These are phyloP conservation scores for Talaromyces marneffei DNA, from an alignment of 2,329 filamentous ascomycete genomes.

Conservation along the genomic window DNA sequence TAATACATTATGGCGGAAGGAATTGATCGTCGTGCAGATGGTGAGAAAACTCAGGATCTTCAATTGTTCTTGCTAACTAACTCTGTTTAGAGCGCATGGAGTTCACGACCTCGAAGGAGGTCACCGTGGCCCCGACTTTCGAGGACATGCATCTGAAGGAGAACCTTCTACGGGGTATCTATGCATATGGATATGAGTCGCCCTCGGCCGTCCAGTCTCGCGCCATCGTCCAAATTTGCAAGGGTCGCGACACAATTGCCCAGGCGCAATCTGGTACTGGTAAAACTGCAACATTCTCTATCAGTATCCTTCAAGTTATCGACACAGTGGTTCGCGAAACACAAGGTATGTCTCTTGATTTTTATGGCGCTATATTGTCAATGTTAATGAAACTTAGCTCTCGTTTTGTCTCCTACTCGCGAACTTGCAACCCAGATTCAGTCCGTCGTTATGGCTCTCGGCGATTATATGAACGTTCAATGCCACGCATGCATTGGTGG, in stretches of 20 bases:
- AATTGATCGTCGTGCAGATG: conserved; percentile 84
- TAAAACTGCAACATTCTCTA: conserved; percentile 95
- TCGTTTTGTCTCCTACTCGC: conserved; percentile 91
- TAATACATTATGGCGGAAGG: conserved; percentile 73
- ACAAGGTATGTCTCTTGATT: conserved; percentile 49
- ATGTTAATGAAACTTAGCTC: conserved; percentile 47
- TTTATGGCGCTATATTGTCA: neutral
- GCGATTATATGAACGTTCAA: conserved; percentile 99
- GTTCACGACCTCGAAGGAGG: conserved; percentile 96
- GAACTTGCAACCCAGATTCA: conserved; percentile 98
- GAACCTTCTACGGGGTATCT: conserved; percentile 92
- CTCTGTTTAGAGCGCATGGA: conserved; percentile 72
- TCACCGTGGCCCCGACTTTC: conserved; percentile 85
- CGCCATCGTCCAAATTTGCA: conserved; percentile 98
- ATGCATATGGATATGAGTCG: conserved; percentile 97
- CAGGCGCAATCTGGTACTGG: conserved; percentile 96
- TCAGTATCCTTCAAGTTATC: conserved; percentile 93
- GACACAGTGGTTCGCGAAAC: conserved; percentile 88
- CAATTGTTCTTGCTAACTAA: neutral
- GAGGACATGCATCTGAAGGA: conserved; percentile 97
- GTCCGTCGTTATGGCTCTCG: conserved; percentile 98
- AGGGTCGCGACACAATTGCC: conserved; percentile 96
- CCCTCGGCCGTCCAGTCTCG: conserved; percentile 96
- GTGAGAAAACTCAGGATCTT: conserved; percentile 25
- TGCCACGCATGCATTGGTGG: conserved; percentile 98